These are phyloP conservation scores for Mycena sanguinolenta DNA, from an alignment of 768 basidiomycete genomes.

Conservation along the genomic window DNA sequence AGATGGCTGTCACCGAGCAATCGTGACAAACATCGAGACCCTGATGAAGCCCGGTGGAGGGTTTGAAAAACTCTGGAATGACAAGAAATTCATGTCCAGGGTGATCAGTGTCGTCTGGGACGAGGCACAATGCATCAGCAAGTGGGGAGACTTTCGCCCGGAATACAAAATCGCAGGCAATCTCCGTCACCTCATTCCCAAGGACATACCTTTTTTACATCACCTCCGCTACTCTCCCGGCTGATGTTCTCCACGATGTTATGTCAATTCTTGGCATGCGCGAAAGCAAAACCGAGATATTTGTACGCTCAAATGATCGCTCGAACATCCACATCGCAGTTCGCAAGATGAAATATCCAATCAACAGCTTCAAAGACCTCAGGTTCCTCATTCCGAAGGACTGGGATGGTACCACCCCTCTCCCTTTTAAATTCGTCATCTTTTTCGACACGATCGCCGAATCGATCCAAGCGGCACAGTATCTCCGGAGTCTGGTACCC, in stretches of 20 bases:
- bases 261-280: constrained; percentile 15
- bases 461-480: not conserved
- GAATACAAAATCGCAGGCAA: too few species aligned
- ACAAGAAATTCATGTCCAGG: too few species aligned
- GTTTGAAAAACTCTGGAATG: too few species aligned
- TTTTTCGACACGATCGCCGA: not conserved
- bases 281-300: constrained; percentile 17
- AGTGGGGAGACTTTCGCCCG: too few species aligned
- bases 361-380: constrained; percentile 40
- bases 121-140: too few species aligned
- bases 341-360: constrained; percentile 27
- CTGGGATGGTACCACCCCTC: not conserved
- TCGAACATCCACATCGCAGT: constrained; percentile 3
- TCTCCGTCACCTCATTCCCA: too few species aligned
- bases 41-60: too few species aligned
- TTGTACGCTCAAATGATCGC: constrained; percentile 44
- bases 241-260: constrained; percentile 12
- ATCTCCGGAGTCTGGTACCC: not conserved
- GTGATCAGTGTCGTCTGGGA: too few species aligned
- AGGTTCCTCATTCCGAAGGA: not conserved
- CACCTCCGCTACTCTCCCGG: not conserved
- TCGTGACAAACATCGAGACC: too few species aligned
- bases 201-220: not conserved
- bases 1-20: too few species aligned
- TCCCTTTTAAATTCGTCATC: not conserved